Evolutionary conservation across 768 basidiomycete species (phyloP).

Genomic region (Boletus sp.): DNA sequence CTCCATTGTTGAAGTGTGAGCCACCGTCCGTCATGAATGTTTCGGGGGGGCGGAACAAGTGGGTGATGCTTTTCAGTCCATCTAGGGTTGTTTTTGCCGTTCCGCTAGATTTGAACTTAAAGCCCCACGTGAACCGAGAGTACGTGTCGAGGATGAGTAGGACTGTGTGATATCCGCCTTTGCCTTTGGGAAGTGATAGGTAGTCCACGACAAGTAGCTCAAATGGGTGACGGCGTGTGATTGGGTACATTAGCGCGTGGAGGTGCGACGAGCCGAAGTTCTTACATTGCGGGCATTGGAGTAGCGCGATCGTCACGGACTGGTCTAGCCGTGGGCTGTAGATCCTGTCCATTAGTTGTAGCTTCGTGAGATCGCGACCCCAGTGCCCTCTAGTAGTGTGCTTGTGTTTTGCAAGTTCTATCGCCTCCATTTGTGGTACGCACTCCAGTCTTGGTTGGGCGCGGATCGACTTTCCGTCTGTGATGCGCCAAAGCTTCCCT

Average conservation of each 20-base stretch:
- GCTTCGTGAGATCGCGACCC: not conserved
- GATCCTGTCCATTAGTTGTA: no score
- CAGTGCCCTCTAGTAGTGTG: slow-evolving; percentile 9
- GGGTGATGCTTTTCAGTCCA: slow-evolving; percentile 21
- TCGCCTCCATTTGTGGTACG: slow-evolving; percentile 5
- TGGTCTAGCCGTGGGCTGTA: slow-evolving; percentile 3
- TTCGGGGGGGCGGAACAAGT: slow-evolving; percentile 24
- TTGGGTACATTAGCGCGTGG: slow-evolving; percentile 39
- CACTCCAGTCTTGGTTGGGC: no score
- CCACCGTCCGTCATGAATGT: slow-evolving; percentile 40
- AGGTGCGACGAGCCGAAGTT: no score
- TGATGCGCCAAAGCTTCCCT: slow-evolving; percentile 7
- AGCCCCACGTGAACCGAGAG: slow-evolving; percentile 32
- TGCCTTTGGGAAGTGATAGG: no score
- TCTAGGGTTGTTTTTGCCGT: slow-evolving; percentile 25
- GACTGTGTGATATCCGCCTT: no score
- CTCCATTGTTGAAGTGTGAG: slow-evolving; percentile 35
- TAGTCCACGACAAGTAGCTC: slow-evolving; percentile 29
- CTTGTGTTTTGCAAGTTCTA: not conserved
- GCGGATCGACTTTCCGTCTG: no score
- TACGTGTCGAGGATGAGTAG: slow-evolving; percentile 28
- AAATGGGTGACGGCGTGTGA: slow-evolving; percentile 36
- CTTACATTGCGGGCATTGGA: slow-evolving; percentile 25
- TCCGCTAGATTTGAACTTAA: slow-evolving; percentile 28
- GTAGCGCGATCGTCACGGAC: slow-evolving; percentile 10